phyloP scores from a whole-genome alignment of 2,329 filamentous ascomycete species.

The Colletotrichum musicola region DNA sequence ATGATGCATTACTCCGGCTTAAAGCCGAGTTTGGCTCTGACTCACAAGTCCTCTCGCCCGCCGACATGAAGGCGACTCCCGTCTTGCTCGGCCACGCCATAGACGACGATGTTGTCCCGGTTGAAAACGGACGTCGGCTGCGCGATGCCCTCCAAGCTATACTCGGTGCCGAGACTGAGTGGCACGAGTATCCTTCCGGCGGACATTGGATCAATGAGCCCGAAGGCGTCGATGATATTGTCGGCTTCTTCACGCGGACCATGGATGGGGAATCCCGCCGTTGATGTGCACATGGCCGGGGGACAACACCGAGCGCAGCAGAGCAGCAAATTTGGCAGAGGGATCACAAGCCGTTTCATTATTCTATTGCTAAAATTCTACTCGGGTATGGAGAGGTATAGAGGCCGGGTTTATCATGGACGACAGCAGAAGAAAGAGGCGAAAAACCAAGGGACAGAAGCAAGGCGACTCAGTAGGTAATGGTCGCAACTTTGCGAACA shows the following conservation, averaged over 20 bases:
- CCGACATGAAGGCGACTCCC: constrained; percentile 27
- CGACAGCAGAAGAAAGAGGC: neutral
- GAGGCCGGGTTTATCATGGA: neutral
- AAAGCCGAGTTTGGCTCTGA: neutral
- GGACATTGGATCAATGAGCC: constrained; percentile 47
- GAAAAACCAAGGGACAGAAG: neutral
- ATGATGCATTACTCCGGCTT: neutral
- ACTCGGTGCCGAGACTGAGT: constrained; percentile 40
- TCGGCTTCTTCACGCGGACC: constrained; percentile 1
- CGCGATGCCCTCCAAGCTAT: constrained; percentile 38
- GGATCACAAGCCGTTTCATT: neutral
- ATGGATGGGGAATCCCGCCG: neutral
- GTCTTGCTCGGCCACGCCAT: constrained; percentile 45
- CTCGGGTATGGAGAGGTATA: neutral
- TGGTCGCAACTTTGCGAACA: constrained; percentile 46
- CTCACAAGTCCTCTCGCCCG: neutral
- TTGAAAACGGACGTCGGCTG: constrained; percentile 44
- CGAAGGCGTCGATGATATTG: constrained; percentile 43
- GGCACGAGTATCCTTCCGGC: constrained; percentile 46
- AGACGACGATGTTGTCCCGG: constrained; percentile 47
- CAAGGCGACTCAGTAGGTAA: constrained; percentile 41
- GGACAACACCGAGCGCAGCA: neutral
- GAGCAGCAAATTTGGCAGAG: neutral
- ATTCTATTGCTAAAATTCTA: neutral
- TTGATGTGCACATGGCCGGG: too few species aligned